Base-by-base conservation (phyloP, 1,284 basidiomycete species). In the Calocybe gambosa region DNA sequence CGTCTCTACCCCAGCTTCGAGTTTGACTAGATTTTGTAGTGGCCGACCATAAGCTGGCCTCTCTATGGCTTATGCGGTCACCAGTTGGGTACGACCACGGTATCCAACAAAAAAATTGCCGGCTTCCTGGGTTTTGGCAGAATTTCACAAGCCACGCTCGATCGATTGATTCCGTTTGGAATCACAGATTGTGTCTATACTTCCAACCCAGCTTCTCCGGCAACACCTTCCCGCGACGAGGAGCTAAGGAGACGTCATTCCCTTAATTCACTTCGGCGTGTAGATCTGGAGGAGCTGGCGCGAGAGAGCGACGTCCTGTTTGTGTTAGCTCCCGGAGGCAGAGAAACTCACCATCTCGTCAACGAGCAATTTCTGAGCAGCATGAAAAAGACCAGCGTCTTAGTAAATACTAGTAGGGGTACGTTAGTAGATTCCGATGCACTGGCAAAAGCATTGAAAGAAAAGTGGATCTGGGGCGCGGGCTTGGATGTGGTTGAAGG, bases 41-140 rank as follows among this genome's bases (percentile, higher is more conserved):
- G 78, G 78, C 71, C 75, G 1, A 64, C 67, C 37, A 77, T 77
- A 46, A 76, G 77, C 3, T 97, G 93, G 90, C 72, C 82, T 1
- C 94, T 93, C 0, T 92, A 87, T 60, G 66, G 70, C 8, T 79
- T 91, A 54, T 89, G 83, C 54, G 92, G 91, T 0, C 85, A 84
- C 0, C 86, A 91, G 60, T 64, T 89, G 5, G 84, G 82, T 62
- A 65, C 78, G 0, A 73, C 75, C 0, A 57, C 66, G 1, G 62
- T 73, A 34, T 70, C 77, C 8, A 73, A 74, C 1, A 71, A 49
- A 25, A 77, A 85, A 47, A 93, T 84, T 1, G 78, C 85, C 2
- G 93, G 93, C 0, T 95, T 98, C 68, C 70, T 97, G 25, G 94
- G 95, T 6, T 97, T 97, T 58, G 95, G 94, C 4, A 83, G 93